phyloP scores from a whole-genome alignment of 805 yeast species.

The Saturnispora saitoi region DNA sequence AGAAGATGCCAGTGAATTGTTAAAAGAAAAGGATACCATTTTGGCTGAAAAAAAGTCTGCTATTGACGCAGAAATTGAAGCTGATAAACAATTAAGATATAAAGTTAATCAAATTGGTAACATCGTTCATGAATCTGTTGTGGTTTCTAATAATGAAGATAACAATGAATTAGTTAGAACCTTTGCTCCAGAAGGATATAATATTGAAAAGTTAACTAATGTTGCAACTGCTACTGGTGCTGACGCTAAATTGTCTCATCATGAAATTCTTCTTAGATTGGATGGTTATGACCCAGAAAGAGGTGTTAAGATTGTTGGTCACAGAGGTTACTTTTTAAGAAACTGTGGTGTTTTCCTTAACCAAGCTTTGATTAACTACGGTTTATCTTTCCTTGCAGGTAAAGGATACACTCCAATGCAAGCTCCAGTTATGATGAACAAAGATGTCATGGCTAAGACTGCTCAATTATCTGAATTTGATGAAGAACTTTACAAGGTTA shows the following conservation, averaged over 20 bases:
- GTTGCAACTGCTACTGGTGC: conserved; percentile 71
- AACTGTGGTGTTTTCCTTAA: conserved; percentile 93
- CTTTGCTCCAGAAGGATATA: conserved; percentile 70
- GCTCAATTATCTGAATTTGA: conserved; percentile 97
- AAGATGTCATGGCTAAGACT: conserved; percentile 98
- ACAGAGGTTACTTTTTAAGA: conserved; percentile 95
- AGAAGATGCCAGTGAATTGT: conserved; percentile 83
- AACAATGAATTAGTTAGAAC: conserved; percentile 80
- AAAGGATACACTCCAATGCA: conserved; percentile 84
- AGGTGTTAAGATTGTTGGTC: conserved; percentile 96
- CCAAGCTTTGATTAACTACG: conserved; percentile 96
- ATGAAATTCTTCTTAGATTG: conserved; percentile 84
- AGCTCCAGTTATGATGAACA: conserved; percentile 99
- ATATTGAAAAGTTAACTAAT: conserved; percentile 44
- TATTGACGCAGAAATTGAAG: conserved; percentile 62
- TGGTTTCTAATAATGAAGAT: conserved; percentile 79
- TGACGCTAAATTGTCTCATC: conserved; percentile 81
- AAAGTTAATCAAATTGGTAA: conserved; percentile 92
- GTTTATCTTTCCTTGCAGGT: conserved; percentile 67
- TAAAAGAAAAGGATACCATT: conserved; percentile 72
- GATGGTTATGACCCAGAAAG: conserved; percentile 99
- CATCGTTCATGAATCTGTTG: conserved; percentile 87
- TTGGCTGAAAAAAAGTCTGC: conserved; percentile 62
- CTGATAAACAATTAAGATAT: conserved; percentile 62
- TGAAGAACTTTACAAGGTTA: conserved; percentile 94